These are phyloP conservation scores for Petunia hybrid DNA, from an alignment of 305 asterid genomes.

Conservation along the genomic window DNA sequence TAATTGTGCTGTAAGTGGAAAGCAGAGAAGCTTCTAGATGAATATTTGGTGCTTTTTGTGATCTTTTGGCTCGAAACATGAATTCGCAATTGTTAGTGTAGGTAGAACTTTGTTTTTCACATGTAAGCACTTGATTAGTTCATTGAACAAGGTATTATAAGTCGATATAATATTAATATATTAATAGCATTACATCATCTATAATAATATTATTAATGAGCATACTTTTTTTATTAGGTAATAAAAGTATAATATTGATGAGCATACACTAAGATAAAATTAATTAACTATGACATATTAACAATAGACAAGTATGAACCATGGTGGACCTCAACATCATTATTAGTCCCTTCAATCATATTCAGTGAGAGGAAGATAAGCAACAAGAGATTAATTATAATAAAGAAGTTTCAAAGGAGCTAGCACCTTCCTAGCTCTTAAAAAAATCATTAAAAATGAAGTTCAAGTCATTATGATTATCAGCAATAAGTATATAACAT, in stretches of 20 bases:
- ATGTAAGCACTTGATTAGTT: constrained; percentile 15
- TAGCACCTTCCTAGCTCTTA: neutral
- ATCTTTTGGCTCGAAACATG: neutral
- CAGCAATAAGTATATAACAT: neutral
- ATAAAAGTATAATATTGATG: neutral
- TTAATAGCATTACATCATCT: constrained; percentile 6
- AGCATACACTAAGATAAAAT: neutral
- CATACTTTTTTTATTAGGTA: neutral
- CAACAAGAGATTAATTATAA: neutral
- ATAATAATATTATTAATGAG: neutral
- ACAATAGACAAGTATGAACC: constrained; percentile 2
- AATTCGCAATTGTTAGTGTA: neutral
- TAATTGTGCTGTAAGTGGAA: neutral
- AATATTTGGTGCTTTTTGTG: neutral
- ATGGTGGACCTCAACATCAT: constrained; percentile 37
- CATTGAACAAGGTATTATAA: constrained; percentile 22
- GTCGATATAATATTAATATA: neutral
- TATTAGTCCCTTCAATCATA: constrained; percentile 28
- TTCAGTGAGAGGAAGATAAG: constrained; percentile 14
- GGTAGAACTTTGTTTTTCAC: neutral
- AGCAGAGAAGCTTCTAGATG: neutral
- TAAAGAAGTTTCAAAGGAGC: neutral
- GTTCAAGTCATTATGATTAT: constrained; percentile 2
- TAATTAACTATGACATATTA: constrained; percentile 11
- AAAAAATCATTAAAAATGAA: constrained; percentile 1